Conservation (phyloP, 2,329 filamentous ascomycete species). For the Fusarium nisikadoi region DNA sequence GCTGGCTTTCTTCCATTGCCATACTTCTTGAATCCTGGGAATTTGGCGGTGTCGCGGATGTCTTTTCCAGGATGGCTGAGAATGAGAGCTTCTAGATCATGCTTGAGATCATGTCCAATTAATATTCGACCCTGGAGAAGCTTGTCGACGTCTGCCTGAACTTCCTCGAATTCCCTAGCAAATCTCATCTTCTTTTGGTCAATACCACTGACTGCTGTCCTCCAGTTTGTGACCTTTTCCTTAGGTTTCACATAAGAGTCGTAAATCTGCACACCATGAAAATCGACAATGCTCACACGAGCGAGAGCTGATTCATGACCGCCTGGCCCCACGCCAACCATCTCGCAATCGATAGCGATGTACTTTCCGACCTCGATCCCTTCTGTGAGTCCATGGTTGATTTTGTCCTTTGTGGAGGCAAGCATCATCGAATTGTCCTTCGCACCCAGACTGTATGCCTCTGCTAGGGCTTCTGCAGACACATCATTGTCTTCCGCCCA, state of each 20-base stretch:
- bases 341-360: conserved; percentile 94
- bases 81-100: conserved; percentile 80
- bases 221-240: conserved; percentile 87
- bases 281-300: conserved; percentile 90
- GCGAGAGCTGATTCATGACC: conserved; percentile 81
- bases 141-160: conserved; percentile 76
- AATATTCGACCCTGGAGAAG: conserved; percentile 78
- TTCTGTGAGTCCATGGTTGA: conserved; percentile 72
- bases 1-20: conserved; percentile 75
- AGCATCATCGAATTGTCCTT: conserved; percentile 61
- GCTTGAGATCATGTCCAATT: conserved; percentile 84
- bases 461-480: conserved; percentile 67
- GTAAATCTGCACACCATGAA: conserved; percentile 91
- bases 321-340: conserved; percentile 87
- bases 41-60: conserved; percentile 85
- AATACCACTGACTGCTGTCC: conserved; percentile 87
- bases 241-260: conserved; percentile 89
- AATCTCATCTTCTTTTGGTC: conserved; percentile 75
- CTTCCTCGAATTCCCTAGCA: conserved; percentile 78
- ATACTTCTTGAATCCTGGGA: conserved; percentile 77
- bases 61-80: conserved; percentile 82
- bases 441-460: conserved; percentile 68
- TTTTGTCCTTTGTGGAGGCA: conserved; percentile 58
- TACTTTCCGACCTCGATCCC: conserved; percentile 85
- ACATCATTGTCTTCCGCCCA: conserved; percentile 72